These are phyloP conservation scores for Lolium rigidum DNA, from an alignment of 176 grass and related monocot genomes.

Conservation along the genomic window DNA sequence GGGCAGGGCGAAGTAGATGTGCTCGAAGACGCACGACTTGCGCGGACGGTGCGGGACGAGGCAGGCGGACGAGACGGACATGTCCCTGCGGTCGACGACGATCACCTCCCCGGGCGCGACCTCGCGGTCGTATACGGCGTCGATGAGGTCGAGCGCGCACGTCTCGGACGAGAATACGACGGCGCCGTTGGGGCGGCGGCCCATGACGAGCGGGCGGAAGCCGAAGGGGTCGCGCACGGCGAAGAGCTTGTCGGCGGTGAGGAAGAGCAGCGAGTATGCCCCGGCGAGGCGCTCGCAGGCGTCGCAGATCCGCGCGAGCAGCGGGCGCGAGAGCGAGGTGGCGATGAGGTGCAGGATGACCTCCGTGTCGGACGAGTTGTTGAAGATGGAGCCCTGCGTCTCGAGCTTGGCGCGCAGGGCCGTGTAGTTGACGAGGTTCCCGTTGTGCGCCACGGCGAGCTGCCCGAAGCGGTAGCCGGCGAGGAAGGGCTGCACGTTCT, in stretches of 20 bases:
- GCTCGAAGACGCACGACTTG: slow-evolving; percentile 92
- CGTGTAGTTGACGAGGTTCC: slow-evolving; percentile 83
- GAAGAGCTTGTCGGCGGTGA: slow-evolving; percentile 79
- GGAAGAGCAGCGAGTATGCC: slow-evolving; percentile 90
- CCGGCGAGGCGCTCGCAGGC: slow-evolving; percentile 74
- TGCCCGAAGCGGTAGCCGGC: slow-evolving; percentile 82
- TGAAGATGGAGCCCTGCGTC: slow-evolving; percentile 89
- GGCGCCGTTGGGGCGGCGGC: slow-evolving; percentile 77
- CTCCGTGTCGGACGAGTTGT: slow-evolving; percentile 94
- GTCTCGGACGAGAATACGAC: slow-evolving; percentile 93
- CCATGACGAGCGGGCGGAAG: slow-evolving; percentile 91
- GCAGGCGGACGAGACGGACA: slow-evolving; percentile 65
- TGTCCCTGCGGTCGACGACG: slow-evolving; percentile 77
- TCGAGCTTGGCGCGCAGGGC: slow-evolving; percentile 69
- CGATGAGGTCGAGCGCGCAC: slow-evolving; percentile 90
- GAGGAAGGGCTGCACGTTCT: slow-evolving; percentile 95
- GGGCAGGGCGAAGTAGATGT: slow-evolving; percentile 92
- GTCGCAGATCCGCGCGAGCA: slow-evolving; percentile 78
- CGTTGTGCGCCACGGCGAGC: slow-evolving; percentile 88
- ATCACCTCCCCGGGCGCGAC: slow-evolving; percentile 85
- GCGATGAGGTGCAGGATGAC: slow-evolving; percentile 97
- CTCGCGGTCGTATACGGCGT: slow-evolving; percentile 78
- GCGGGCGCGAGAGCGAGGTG: slow-evolving; percentile 70
- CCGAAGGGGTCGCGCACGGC: slow-evolving; percentile 84
- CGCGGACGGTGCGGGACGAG: slow-evolving; percentile 72